Evolutionary conservation across 2,329 filamentous ascomycete genomes (phyloP).

Genomic region (Thelonectria discophora): DNA sequence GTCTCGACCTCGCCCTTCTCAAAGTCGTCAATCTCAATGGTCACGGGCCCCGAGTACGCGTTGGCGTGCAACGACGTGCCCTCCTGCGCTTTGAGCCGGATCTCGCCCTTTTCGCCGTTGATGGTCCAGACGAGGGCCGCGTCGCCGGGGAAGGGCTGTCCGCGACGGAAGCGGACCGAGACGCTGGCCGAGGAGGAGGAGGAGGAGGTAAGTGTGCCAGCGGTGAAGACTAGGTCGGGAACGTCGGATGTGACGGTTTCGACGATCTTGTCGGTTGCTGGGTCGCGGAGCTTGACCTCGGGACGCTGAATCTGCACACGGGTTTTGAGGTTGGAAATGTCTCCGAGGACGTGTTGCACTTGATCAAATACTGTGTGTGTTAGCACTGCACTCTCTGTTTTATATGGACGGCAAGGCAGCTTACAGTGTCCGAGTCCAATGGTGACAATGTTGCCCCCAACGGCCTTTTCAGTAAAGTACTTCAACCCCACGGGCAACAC

Average conservation of each 20-base stretch:
- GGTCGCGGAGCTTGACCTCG: conserved; percentile 47
- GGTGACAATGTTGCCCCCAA: conserved; percentile 57
- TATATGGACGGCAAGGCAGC: conserved; percentile 22
- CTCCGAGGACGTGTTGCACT: conserved; percentile 56
- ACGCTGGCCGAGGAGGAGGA: conserved; percentile 51
- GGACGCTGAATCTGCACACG: conserved; percentile 58
- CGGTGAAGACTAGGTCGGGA: conserved; percentile 53
- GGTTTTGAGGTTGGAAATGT: conserved; percentile 50
- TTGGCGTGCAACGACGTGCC: conserved; percentile 44
- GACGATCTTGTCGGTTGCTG: conserved; percentile 42
- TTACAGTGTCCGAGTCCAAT: conserved; percentile 55
- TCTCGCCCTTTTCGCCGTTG: conserved; percentile 61
- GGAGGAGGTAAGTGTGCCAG: conserved; percentile 49
- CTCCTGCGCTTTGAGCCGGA: conserved; percentile 49
- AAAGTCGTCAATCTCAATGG: conserved; percentile 61
- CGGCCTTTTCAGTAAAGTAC: conserved; percentile 59
- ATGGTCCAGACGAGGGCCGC: conserved; percentile 59
- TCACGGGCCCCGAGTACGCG: conserved; percentile 51
- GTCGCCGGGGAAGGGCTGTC: conserved; percentile 58
- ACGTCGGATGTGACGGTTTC: conserved; percentile 51
- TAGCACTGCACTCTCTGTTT: background rate
- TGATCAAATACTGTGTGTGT: conserved; percentile 53
- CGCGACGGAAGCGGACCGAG: conserved; percentile 56
- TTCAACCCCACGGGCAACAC: conserved; percentile 46
- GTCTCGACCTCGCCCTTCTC: conserved; percentile 54